A percentile compares a stretch with the other conserved stretches of the same genome.
Evolutionary conservation across 2,329 filamentous ascomycete species (phyloP).

Genomic region (Drechslera avenae): DNA sequence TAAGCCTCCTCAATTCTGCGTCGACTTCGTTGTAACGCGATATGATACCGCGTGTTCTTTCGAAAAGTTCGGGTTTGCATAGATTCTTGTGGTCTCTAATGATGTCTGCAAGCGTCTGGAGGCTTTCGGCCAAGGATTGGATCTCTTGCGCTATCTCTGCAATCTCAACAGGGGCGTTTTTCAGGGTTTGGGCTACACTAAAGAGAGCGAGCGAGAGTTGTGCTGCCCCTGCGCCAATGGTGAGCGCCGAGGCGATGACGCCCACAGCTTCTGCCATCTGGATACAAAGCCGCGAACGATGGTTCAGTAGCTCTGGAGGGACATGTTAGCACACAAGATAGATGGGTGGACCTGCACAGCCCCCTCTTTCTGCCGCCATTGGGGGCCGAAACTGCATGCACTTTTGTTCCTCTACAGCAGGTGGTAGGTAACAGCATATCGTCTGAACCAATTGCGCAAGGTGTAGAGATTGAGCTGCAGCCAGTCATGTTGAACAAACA

Average conservation of each 20-base stretch:
- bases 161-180: constrained; percentile 23
- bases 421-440: neutral
- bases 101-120: constrained; percentile 7
- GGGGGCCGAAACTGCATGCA: constrained; percentile 3
- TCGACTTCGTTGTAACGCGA: constrained; percentile 1
- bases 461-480: no score
- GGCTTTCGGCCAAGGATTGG: neutral
- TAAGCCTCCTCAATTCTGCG: constrained; percentile 7
- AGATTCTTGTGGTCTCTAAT: neutral
- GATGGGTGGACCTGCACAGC: constrained; percentile 9
- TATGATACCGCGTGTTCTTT: neutral
- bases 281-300: neutral
- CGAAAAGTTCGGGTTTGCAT: constrained; percentile 5
- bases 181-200: constrained; percentile 20
- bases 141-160: constrained; percentile 16
- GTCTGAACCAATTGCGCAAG: no score
- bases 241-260: constrained; percentile 14
- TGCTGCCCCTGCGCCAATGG: constrained; percentile 21
- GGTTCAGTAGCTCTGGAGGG: neutral
- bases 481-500: no score
- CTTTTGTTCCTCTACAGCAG: constrained; percentile 3
- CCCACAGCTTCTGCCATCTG: constrained; percentile 14
- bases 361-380: neutral
- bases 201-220: constrained; percentile 25
- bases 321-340: neutral